Evolutionary conservation across 768 basidiomycete genomes (phyloP).

Genomic region (Russula vinacea): DNA sequence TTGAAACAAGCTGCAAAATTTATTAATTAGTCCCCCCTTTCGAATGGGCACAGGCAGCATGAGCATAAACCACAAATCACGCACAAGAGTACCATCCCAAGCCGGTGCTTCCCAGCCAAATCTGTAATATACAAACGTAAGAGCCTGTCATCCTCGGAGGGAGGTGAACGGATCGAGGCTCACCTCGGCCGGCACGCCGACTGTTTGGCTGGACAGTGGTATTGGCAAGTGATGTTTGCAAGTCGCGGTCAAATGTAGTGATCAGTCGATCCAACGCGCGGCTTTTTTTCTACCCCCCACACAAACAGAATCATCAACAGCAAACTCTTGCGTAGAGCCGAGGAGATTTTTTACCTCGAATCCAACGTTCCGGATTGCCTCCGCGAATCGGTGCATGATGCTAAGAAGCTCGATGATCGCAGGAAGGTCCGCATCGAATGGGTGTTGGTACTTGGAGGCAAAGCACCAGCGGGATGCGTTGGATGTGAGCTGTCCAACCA

Average conservation of each 20-base stretch:
- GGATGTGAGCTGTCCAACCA: conserved; percentile 41
- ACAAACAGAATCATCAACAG: neutral
- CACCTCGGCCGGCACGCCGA: conserved; percentile 18
- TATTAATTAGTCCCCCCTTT: neutral
- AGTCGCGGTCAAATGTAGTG: conserved; percentile 2
- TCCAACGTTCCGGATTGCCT: conserved; percentile 9
- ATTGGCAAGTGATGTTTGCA: conserved; percentile 23
- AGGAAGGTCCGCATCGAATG: conserved; percentile 34
- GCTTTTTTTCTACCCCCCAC: conserved; percentile 17
- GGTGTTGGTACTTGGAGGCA: conserved; percentile 33
- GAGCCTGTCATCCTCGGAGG: too few species aligned
- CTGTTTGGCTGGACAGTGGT: conserved; percentile 14
- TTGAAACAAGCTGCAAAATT: conserved; percentile 16
- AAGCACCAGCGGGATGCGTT: conserved; percentile 32
- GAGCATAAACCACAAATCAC: conserved; percentile 1
- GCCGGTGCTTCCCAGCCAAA: conserved; percentile 18
- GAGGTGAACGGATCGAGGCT: neutral
- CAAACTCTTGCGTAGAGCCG: too few species aligned
- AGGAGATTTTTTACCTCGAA: neutral
- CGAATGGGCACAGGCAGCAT: neutral
- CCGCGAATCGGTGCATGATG: conserved; percentile 36
- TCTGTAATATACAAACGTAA: conserved; percentile 11
- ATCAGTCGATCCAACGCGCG: conserved; percentile 24
- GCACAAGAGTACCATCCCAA: conserved; percentile 26
- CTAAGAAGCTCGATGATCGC: conserved; percentile 36